Percentiles rank a stretch among this genome's conserved stretches.
Conservation (phyloP, 495 filamentous ascomycete species). For the Neurospora discreta region DNA sequence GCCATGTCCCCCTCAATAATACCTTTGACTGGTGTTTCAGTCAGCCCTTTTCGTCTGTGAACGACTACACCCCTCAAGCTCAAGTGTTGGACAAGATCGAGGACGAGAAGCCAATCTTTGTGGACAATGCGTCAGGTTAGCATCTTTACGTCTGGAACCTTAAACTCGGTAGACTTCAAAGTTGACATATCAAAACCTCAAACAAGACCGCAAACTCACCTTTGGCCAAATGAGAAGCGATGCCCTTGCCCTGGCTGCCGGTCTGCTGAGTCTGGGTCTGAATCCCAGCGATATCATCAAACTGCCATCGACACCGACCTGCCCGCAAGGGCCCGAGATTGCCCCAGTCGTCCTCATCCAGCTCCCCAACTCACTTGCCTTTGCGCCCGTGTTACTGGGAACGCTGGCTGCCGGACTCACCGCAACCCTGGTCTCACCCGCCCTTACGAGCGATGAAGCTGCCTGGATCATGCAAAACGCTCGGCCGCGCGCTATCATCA, state of each 20-base stretch:
- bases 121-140: slow-evolving; percentile 19
- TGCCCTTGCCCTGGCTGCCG: slow-evolving; percentile 13
- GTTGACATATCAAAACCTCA: background rate
- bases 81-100: slow-evolving; percentile 15
- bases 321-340: slow-evolving; percentile 19
- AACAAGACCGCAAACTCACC: slow-evolving; percentile 18
- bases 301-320: slow-evolving; percentile 20
- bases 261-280: slow-evolving; percentile 14
- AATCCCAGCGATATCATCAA: slow-evolving; percentile 13
- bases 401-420: slow-evolving; percentile 20
- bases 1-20: slow-evolving; percentile 13
- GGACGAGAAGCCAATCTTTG: slow-evolving; percentile 15
- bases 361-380: slow-evolving; percentile 21
- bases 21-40: slow-evolving; percentile 18
- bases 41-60: slow-evolving; percentile 16
- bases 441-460: slow-evolving; percentile 23
- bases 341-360: slow-evolving; percentile 25
- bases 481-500: slow-evolving; percentile 21
- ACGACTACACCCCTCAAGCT: slow-evolving; percentile 10
- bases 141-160: background rate
- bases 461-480: slow-evolving; percentile 25
- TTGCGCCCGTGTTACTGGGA: slow-evolving; percentile 18
- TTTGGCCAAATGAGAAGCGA: slow-evolving; percentile 15
- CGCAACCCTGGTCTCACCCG: slow-evolving; percentile 23
- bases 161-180: background rate